Conservation (phyloP, 768 basidiomycete species). For the Paxillus ammoniavirescens region DNA sequence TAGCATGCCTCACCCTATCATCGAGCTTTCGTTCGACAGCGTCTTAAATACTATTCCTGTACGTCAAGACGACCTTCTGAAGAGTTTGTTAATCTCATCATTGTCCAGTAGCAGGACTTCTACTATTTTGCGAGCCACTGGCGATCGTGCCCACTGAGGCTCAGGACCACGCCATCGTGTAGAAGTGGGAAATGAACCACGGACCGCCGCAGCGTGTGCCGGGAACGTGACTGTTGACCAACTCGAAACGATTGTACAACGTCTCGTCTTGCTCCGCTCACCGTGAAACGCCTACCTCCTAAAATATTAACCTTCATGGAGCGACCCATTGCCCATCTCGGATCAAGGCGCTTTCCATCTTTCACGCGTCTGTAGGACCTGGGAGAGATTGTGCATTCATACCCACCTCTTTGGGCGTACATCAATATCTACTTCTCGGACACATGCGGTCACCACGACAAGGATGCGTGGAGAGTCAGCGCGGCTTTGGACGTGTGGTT, state of each 20-base stretch:
- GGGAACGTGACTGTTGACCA: background rate
- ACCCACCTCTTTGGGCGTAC: constrained; percentile 21
- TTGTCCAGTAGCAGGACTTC: background rate
- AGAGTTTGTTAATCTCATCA: background rate
- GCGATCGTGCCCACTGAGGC: background rate
- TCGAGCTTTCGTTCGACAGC: too few relatives aligned
- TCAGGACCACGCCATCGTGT: background rate
- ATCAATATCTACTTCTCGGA: constrained; percentile 15
- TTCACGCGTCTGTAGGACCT: constrained; percentile 18
- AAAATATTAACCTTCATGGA: constrained; percentile 36
- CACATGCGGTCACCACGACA: background rate
- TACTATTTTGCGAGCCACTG: too few relatives aligned
- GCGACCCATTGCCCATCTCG: background rate
- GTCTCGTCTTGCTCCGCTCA: background rate
- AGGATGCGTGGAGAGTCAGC: constrained; percentile 4
- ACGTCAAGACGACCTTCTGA: background rate
- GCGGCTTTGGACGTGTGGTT: constrained; percentile 7
- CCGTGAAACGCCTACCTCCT: constrained; percentile 9
- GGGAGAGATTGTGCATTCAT: constrained; percentile 13
- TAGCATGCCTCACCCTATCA: too few relatives aligned
- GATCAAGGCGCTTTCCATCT: constrained; percentile 10
- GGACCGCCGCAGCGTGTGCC: too few relatives aligned
- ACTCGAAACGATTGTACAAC: background rate
- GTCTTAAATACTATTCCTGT: background rate
- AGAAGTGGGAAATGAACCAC: too few relatives aligned